Percentiles rank a stretch among this genome's conserved stretches.
Evolutionary conservation across 208 protist genomes (phyloP).

Genomic region (Chromosphaera perkinsii): DNA sequence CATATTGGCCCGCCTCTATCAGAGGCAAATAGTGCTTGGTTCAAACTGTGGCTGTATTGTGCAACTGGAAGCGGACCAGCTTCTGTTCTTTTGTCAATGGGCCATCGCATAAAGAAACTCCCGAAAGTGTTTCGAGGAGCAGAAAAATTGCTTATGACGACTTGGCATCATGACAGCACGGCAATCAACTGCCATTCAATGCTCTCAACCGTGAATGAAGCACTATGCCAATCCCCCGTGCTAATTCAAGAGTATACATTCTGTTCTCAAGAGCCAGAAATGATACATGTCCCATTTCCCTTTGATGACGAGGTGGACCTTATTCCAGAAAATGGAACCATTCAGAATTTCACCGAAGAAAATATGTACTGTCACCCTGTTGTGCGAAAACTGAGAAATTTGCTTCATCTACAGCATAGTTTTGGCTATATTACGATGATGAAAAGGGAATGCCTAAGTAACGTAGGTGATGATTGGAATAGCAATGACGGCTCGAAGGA

Average conservation of each 20-base stretch:
- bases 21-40: constrained; percentile 52
- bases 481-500: background rate
- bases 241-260: constrained; percentile 43
- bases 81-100: constrained; percentile 44
- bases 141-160: constrained; percentile 23
- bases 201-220: constrained; percentile 50
- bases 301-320: background rate
- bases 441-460: background rate
- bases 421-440: background rate
- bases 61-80: constrained; percentile 45
- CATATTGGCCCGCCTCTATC: constrained; percentile 53
- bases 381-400: background rate
- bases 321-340: background rate
- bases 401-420: background rate
- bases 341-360: background rate
- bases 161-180: constrained; percentile 43
- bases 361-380: background rate
- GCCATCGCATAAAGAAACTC: constrained; percentile 40
- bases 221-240: constrained; percentile 44
- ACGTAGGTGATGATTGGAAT: background rate
- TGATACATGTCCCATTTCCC: constrained; percentile 12
- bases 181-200: constrained; percentile 29
- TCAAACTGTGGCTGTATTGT: constrained; percentile 53
- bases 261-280: background rate
- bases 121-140: constrained; percentile 36